Evolutionary conservation across 257 asterid species (phyloP), one percentile per base, ranked within the genome.

Genomic region (Nyctanthes arbortristis): DNA sequence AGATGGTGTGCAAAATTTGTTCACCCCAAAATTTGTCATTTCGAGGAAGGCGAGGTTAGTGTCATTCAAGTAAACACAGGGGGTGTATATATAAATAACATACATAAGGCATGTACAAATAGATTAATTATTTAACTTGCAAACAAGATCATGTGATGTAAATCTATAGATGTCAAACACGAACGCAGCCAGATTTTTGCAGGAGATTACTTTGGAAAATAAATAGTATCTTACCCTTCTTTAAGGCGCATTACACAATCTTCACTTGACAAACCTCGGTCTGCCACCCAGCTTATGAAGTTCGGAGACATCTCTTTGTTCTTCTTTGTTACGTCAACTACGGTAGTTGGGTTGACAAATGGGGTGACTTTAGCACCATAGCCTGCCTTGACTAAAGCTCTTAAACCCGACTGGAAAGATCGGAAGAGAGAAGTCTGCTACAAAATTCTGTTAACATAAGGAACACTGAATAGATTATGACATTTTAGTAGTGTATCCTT

Each of bases 331-430:
- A 81, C 66, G 61, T 87, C 81, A 31, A 82, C 66, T 65, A 77
- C 79, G 27, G 80, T 75, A n/a, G 81, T 55, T 70, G 85, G 81
- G 35, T 80, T 74, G 66, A 84, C 87, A 63, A 82, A 76, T 16
- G 90, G 85, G 7, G 85, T 74, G 27, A 87, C 87, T 63, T 81
- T 83, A 13, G 90, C 87, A 70, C 89, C 89, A 60, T 81, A 75
- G 30, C 90, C 93, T 49, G 93, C 84, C 77, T 87, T 87, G 27
- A 87, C 89, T 36, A 87, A 74, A 73, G 90, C 90, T 76, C 93
- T 82, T 55, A 79, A 72, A 37, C 93, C 93, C 61, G 93, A 80
- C 71, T 84, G 84, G 84, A 34, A 69, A 79, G 79, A 84, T 89
- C 6, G 93, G 84, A 69, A 87, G 75, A 65, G 84, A 87, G 78